phyloP scores from a whole-genome alignment of 2,329 filamentous ascomycete genomes.

The Sclerotinia nivalis region DNA sequence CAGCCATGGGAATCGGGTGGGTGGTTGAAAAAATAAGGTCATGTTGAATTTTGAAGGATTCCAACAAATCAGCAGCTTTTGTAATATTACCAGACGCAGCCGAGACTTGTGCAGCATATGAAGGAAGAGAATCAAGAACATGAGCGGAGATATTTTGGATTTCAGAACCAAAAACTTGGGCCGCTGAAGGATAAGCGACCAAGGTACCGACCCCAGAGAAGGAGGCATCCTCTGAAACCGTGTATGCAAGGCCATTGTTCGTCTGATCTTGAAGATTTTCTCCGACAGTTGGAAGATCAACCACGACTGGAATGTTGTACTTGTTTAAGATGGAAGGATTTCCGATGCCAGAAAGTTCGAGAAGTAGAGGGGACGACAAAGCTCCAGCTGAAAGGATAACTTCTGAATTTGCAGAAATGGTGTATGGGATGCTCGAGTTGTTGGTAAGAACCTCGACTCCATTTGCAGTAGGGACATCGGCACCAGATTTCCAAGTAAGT shows the following conservation, averaged over 20 bases:
- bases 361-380: conserved; percentile 38
- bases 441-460: conserved; percentile 32
- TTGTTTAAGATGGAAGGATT: conserved; percentile 27
- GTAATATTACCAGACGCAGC: conserved; percentile 47
- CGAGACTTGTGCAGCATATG: conserved; percentile 35
- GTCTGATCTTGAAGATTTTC: conserved; percentile 38
- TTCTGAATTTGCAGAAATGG: conserved; percentile 35
- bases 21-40: conserved; percentile 40
- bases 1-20: conserved; percentile 47
- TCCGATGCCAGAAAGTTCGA: conserved; percentile 43
- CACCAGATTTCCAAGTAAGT: conserved; percentile 23
- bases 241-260: conserved; percentile 21
- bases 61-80: conserved; percentile 13
- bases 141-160: conserved; percentile 4
- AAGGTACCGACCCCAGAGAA: neutral
- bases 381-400: conserved; percentile 40
- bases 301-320: conserved; percentile 20
- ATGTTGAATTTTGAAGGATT: conserved; percentile 14
- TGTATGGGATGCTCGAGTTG: conserved; percentile 27
- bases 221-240: conserved; percentile 33
- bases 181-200: conserved; percentile 9
- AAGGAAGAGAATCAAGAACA: conserved; percentile 4
- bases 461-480: conserved; percentile 43
- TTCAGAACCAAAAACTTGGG: conserved; percentile 13
- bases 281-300: conserved; percentile 30